Evolutionary conservation across 1,284 basidiomycete species (phyloP).

Genomic region (Boletus sp.): DNA sequence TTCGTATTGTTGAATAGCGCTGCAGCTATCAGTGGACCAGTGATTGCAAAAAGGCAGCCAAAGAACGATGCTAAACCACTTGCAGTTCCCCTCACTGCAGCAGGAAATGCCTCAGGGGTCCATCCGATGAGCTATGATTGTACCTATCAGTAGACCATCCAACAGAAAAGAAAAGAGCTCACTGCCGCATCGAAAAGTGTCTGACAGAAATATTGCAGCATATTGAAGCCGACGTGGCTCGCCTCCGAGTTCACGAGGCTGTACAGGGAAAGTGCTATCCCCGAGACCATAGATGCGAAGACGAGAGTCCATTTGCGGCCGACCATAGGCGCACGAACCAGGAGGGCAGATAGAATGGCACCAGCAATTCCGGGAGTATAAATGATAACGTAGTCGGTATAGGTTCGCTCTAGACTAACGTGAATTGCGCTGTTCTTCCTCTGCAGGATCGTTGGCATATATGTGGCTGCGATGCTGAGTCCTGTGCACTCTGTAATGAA

Average conservation of each 20-base stretch:
- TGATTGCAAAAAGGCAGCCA: slow-evolving; percentile 11
- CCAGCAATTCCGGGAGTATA: slow-evolving; percentile 18
- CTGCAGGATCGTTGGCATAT: slow-evolving; percentile 23
- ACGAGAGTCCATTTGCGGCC: slow-evolving; percentile 28
- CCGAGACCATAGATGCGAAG: slow-evolving; percentile 14
- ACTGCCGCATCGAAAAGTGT: slow-evolving; percentile 20
- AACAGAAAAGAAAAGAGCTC: background rate
- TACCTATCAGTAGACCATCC: background rate
- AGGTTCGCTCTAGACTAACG: slow-evolving; percentile 18
- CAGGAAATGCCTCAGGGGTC: slow-evolving; percentile 27
- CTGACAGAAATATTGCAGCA: slow-evolving; percentile 23
- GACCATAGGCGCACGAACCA: slow-evolving; percentile 22
- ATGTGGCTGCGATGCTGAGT: slow-evolving; percentile 5
- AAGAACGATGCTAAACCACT: slow-evolving; percentile 15
- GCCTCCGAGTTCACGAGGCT: slow-evolving; percentile 22
- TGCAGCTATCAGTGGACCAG: slow-evolving; percentile 15
- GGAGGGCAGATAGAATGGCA: slow-evolving; percentile 10
- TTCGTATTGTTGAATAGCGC: slow-evolving; percentile 11
- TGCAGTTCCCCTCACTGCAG: slow-evolving; percentile 22
- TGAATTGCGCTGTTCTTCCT: slow-evolving; percentile 21
- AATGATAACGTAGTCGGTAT: slow-evolving; percentile 20
- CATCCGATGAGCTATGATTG: slow-evolving; percentile 21
- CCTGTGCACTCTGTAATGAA: slow-evolving; percentile 3
- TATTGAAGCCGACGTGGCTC: slow-evolving; percentile 19
- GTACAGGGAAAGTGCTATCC: slow-evolving; percentile 20